A percentile compares a stretch with the other conserved stretches of the same genome.
Conservation (phyloP, 2,329 filamentous ascomycete genomes). For the Meredithiella fracta region DNA sequence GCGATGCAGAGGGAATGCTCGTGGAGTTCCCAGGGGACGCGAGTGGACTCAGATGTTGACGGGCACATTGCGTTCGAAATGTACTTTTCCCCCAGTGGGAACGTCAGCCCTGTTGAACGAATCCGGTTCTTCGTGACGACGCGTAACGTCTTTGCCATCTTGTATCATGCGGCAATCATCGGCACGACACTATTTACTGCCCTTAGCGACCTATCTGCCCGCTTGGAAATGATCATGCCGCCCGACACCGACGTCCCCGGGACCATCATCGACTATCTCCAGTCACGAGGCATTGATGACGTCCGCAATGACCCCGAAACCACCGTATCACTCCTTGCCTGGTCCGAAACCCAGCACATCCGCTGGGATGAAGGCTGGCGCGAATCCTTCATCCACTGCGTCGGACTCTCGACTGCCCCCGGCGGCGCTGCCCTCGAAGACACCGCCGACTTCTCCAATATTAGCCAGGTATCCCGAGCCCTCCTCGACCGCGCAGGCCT, state of each 20-base stretch:
- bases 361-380: constrained; percentile 51
- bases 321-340: constrained; percentile 46
- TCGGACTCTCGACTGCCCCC: constrained; percentile 33
- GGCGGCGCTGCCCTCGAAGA: constrained; percentile 32
- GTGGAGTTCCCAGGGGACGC: constrained; percentile 22
- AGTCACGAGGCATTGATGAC: constrained; percentile 44
- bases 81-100: constrained; percentile 41
- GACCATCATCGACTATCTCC: constrained; percentile 45
- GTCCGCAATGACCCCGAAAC: constrained; percentile 42
- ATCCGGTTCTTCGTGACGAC: constrained; percentile 47
- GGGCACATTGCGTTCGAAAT: constrained; percentile 45
- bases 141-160: constrained; percentile 50
- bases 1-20: constrained; percentile 19
- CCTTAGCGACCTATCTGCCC: constrained; percentile 42
- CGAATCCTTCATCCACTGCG: constrained; percentile 50
- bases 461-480: constrained; percentile 45
- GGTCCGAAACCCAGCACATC: constrained; percentile 45
- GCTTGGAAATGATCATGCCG: constrained; percentile 42
- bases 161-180: constrained; percentile 48
- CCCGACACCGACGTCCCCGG: constrained; percentile 39
- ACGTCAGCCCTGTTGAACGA: constrained; percentile 30
- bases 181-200: constrained; percentile 47
- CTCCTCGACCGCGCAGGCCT: constrained; percentile 45
- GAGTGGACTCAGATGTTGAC: constrained; percentile 31
- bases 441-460: constrained; percentile 37